phyloP scores from a whole-genome alignment of 805 yeast species.

The Yarrowia sp. region DNA sequence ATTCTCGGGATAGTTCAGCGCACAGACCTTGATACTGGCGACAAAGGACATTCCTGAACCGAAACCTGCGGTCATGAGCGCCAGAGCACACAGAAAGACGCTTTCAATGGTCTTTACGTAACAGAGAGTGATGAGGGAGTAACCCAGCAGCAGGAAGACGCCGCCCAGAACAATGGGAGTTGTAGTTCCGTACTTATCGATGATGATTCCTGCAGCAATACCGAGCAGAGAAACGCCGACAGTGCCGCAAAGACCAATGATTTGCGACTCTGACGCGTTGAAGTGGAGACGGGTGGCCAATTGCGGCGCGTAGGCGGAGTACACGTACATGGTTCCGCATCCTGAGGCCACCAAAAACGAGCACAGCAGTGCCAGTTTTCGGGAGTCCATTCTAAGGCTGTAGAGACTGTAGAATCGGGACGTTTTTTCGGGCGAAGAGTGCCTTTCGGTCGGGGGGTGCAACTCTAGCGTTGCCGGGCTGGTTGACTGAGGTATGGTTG shows the following conservation, averaged over 20 bases:
- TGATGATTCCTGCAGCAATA: constrained; percentile 44
- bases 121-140: constrained; percentile 62
- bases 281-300: constrained; percentile 62
- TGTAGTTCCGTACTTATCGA: constrained; percentile 43
- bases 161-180: constrained; percentile 62
- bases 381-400: constrained; percentile 17
- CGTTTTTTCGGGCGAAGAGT: background rate
- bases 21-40: constrained; percentile 75
- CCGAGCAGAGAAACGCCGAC: constrained; percentile 62
- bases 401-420: background rate
- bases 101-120: constrained; percentile 47
- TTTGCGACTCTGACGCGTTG: constrained; percentile 65
- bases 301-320: constrained; percentile 76
- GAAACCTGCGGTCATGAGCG: constrained; percentile 57
- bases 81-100: constrained; percentile 54
- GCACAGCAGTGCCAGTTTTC: constrained; percentile 40
- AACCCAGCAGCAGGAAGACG: constrained; percentile 59
- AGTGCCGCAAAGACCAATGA: constrained; percentile 68
- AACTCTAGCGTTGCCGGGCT: constrained; percentile 32
- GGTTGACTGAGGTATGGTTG: constrained; percentile 3
- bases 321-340: constrained; percentile 71
- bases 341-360: constrained; percentile 43
- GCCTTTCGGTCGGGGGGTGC: constrained; percentile 8
- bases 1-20: constrained; percentile 64
- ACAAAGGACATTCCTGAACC: constrained; percentile 73